Conservation (phyloP, 495 filamentous ascomycete genomes). For the Annulohypoxylon stygium region DNA sequence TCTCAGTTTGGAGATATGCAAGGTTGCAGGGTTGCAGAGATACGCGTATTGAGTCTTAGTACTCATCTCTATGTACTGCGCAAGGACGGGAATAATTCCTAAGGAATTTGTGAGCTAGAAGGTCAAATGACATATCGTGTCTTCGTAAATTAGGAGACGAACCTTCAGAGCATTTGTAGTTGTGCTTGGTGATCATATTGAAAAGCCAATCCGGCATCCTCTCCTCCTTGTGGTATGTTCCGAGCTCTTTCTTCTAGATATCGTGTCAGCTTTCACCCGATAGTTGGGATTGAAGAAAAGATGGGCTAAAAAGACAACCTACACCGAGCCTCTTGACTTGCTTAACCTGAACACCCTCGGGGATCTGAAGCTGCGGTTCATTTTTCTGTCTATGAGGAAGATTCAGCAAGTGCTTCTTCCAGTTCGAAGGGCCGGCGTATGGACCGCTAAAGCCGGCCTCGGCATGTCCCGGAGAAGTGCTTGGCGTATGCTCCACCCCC, state of each 20-base stretch:
- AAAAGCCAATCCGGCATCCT: slow-evolving; percentile 88
- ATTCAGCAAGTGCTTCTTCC: slow-evolving; percentile 46
- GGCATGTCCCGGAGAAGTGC: slow-evolving; percentile 2
- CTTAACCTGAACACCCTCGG: slow-evolving; percentile 5
- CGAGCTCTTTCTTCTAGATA: slow-evolving; percentile 73
- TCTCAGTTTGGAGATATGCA: slow-evolving; percentile 84
- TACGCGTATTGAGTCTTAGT: slow-evolving; percentile 74
- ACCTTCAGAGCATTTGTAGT: slow-evolving; percentile 68
- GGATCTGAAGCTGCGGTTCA: background rate
- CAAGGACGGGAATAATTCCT: slow-evolving; percentile 81
- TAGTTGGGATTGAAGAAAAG: background rate
- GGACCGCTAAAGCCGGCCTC: background rate
- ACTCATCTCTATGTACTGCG: slow-evolving; percentile 77
- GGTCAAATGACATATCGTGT: slow-evolving; percentile 31
- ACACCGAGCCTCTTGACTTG: slow-evolving; percentile 51
- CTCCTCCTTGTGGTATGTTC: slow-evolving; percentile 86
- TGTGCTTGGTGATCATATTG: slow-evolving; percentile 73
- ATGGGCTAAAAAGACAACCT: slow-evolving; percentile 20
- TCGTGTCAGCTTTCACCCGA: slow-evolving; percentile 14
- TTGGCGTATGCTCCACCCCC: background rate
- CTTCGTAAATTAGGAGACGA: slow-evolving; percentile 65
- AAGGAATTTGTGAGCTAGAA: slow-evolving; percentile 49
- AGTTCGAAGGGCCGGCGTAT: slow-evolving; percentile 1
- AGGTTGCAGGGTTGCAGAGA: slow-evolving; percentile 79
- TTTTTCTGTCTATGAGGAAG: slow-evolving; percentile 21